Conservation (phyloP, 2,329 filamentous ascomycete species). For the Paecilomyces fulvus region DNA sequence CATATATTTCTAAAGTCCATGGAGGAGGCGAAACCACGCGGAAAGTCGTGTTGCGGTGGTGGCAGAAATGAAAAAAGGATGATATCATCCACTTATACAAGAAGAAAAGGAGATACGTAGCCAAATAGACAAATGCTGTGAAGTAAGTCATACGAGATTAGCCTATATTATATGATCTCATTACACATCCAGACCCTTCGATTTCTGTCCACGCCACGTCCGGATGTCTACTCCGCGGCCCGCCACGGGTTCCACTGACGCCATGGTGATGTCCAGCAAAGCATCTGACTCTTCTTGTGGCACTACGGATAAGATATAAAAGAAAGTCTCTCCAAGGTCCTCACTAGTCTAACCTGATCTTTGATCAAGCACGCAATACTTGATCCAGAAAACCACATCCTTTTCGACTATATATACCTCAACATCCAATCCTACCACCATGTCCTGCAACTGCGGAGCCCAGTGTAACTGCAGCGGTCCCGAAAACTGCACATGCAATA, state of each 20-base stretch:
- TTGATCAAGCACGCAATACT: neutral
- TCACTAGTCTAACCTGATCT: neutral
- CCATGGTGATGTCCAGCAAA: conserved; percentile 2
- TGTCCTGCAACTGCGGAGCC: conserved; percentile 28
- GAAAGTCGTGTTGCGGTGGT: too few relatives aligned
- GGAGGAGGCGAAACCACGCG: too few relatives aligned
- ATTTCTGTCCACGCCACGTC: neutral
- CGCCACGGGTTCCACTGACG: conserved; percentile 4
- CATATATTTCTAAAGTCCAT: too few relatives aligned
- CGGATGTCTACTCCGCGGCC: neutral
- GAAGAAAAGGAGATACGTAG: too few relatives aligned
- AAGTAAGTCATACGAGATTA: too few relatives aligned
- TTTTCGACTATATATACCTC: neutral
- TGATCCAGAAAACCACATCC: neutral
- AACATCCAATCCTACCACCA: conserved; percentile 9
- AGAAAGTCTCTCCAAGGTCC: neutral
- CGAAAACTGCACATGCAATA: conserved; percentile 24
- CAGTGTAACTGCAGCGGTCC: conserved; percentile 24
- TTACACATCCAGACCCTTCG: neutral
- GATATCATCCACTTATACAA: too few relatives aligned
- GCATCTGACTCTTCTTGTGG: neutral
- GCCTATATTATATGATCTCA: too few relatives aligned
- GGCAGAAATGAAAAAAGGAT: too few relatives aligned
- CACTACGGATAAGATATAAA: neutral
- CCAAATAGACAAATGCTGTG: too few relatives aligned